Base-by-base conservation (phyloP, 1,284 basidiomycete genomes). In the Phellopilus nigrolimitatus region DNA sequence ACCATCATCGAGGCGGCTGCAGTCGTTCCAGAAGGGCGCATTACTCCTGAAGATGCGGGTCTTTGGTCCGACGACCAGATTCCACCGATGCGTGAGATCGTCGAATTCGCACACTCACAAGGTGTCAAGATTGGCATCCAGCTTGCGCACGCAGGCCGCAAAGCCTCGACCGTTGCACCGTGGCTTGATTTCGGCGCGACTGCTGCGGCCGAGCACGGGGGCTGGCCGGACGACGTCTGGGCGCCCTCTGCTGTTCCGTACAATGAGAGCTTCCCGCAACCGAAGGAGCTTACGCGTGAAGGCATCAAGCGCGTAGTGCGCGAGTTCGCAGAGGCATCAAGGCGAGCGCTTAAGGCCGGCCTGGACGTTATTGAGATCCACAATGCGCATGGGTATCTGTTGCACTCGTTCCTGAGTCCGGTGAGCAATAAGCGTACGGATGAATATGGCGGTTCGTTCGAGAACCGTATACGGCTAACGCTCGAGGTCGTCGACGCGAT, bases 101-200 rank as follows among this genome's bases (percentile, higher is more conserved):
- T 81, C 54, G 73, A 78, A 36, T 78, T 76, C 55, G 71, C 76
- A 25, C 79, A 82, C 58, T 62, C 72, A 15, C 70, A 79, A 57
- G 66, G 71, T 34, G 54, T 68, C 31, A 66, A 67, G 28, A 71
- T 81, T 10, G 82, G 79, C 10, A 71, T 85, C 48, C 83, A 85
- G 61, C 70, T 85, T 36, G 77, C 76, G 0, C 82, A 84, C 56
- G 80, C 78, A 0, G 82, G 82, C 0, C 63, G 83, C 37, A 85
- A 85, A 62, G 78, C 79, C 1, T 74, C 71, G 13, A 74, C 70
- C 0, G 62, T 73, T 17, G 65, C 73, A 1, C 73, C 75, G 1
- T 80, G 76, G 75, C 66, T 75, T 7, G 10, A 28, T 25, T 28
- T 45, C 25, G 17, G 42, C 37, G 33, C 40, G 27, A 39, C 46